Evolutionary conservation across 2,329 filamentous ascomycete genomes (phyloP).

Genomic region (Cladophialophora yegresii): DNA sequence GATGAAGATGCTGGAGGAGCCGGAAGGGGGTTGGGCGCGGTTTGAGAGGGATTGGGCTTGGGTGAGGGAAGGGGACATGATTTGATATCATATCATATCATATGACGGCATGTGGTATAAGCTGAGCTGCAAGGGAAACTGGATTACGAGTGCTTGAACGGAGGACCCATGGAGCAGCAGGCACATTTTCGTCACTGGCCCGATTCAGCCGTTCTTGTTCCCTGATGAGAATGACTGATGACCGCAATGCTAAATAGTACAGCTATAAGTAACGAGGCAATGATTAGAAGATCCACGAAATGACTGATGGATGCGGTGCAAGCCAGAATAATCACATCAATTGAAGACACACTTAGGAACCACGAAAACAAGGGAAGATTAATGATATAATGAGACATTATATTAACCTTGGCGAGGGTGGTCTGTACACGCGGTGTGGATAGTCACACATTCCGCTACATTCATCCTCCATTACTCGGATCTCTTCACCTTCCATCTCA

Average conservation of each 20-base stretch:
- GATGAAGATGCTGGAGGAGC: conserved; percentile 31
- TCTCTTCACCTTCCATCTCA: not conserved
- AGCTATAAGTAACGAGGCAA: not conserved
- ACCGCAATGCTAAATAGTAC: not conserved
- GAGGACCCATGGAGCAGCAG: no score
- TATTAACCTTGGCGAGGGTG: not conserved
- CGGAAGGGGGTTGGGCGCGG: conserved; percentile 34
- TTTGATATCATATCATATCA: conserved; percentile 13
- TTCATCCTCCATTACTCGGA: not conserved
- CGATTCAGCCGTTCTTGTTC: no score
- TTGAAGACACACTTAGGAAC: no score
- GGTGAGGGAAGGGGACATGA: conserved; percentile 29
- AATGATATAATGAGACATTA: not conserved
- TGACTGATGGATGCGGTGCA: no score
- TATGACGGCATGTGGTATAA: not conserved
- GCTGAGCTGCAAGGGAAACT: not conserved
- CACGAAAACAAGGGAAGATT: not conserved
- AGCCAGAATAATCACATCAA: no score
- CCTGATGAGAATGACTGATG: not conserved
- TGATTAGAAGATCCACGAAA: no score
- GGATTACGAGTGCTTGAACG: not conserved
- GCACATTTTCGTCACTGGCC: not conserved
- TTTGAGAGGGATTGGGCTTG: conserved; percentile 33
- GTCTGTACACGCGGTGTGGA: not conserved
- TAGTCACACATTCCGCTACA: not conserved